Conservation (phyloP, 345 rosid genomes). For the Bretschneidera sinensis region DNA sequence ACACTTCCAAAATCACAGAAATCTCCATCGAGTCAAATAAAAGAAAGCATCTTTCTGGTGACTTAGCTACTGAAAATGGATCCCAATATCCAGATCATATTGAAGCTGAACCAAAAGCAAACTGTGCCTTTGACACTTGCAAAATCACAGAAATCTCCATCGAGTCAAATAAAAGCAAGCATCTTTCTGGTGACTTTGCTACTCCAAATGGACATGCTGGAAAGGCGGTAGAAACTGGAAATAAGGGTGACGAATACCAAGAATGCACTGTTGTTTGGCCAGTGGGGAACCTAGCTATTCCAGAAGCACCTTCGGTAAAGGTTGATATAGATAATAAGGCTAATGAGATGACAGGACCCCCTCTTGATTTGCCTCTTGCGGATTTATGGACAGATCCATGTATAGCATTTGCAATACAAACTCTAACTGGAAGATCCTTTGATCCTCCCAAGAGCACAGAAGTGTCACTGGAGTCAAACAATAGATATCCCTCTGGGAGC, state of each 20-base stretch:
- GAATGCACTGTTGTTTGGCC: slow-evolving; percentile 13
- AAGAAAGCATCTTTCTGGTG: slow-evolving; percentile 21
- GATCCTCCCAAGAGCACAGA: slow-evolving; percentile 30
- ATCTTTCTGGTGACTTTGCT: slow-evolving; percentile 17
- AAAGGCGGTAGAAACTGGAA: slow-evolving; percentile 17
- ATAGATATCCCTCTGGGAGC: slow-evolving; percentile 4
- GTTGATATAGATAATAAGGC: too few relatives aligned
- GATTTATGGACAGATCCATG: slow-evolving; percentile 89
- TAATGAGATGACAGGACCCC: slow-evolving; percentile 24
- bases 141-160: slow-evolving; percentile 14
- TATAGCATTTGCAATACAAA: slow-evolving; percentile 94
- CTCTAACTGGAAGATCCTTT: slow-evolving; percentile 66
- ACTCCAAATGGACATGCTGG: slow-evolving; percentile 14
- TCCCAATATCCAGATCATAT: too few relatives aligned
- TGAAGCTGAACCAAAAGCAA: slow-evolving; percentile 16
- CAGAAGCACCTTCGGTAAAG: slow-evolving; percentile 10
- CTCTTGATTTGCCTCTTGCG: slow-evolving; percentile 51
- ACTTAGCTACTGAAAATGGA: slow-evolving; percentile 12
- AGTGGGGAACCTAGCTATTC: not conserved
- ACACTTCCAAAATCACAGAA: slow-evolving; percentile 18
- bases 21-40: slow-evolving; percentile 4
- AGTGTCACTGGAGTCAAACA: slow-evolving; percentile 31
- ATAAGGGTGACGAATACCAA: slow-evolving; percentile 11
- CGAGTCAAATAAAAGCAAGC: slow-evolving; percentile 17
- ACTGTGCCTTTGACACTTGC: slow-evolving; percentile 12